phyloP scores from a whole-genome alignment of 805 yeast species.

The Wickerhamiella vanderwaltii region DNA sequence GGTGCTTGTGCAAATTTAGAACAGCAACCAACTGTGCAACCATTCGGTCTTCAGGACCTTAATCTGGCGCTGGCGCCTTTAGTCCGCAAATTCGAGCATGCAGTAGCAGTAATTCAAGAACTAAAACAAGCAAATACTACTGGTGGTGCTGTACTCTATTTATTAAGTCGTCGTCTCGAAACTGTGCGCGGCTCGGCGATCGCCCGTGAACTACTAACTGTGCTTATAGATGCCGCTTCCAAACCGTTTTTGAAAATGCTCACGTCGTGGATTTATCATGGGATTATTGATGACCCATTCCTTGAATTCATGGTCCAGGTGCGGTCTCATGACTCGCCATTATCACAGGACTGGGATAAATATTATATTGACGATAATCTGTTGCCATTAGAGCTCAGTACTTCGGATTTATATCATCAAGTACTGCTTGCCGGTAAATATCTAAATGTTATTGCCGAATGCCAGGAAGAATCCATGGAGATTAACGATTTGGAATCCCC shows the following conservation, averaged over 20 bases:
- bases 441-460: constrained; percentile 55
- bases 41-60: constrained; percentile 48
- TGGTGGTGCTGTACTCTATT: constrained; percentile 63
- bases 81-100: constrained; percentile 36
- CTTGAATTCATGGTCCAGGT: constrained; percentile 62
- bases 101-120: constrained; percentile 43
- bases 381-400: constrained; percentile 50
- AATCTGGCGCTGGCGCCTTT: constrained; percentile 38
- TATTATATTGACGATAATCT: constrained; percentile 60
- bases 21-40: constrained; percentile 36
- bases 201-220: constrained; percentile 40
- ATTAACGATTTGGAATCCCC: constrained; percentile 24
- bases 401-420: constrained; percentile 44
- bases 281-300: constrained; percentile 63
- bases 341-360: constrained; percentile 11
- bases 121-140: constrained; percentile 34
- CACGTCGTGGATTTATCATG: constrained; percentile 67
- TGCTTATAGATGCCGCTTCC: constrained; percentile 48
- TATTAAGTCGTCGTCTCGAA: constrained; percentile 47
- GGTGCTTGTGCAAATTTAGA: constrained; percentile 34
- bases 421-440: constrained; percentile 76
- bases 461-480: constrained; percentile 28
- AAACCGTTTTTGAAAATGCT: constrained; percentile 53
- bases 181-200: constrained; percentile 53
- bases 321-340: constrained; percentile 20